phyloP scores from a whole-genome alignment of 192 early-diverging fungal species.

The Linnemannia schmuckeri region DNA sequence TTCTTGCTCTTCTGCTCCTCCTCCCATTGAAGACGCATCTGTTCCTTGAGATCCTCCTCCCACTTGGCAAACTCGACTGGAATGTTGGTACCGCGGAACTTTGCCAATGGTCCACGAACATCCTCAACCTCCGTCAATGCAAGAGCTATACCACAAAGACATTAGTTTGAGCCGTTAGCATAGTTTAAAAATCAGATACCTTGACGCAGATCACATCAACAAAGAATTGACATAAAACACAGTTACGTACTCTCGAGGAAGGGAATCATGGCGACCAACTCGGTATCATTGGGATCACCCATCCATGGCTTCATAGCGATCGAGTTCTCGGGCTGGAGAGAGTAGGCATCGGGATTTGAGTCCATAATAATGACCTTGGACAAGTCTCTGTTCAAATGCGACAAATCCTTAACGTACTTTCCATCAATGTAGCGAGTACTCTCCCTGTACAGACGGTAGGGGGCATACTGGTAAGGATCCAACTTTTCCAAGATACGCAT shows the following conservation, averaged over 20 bases:
- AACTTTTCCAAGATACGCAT: constrained; percentile 88
- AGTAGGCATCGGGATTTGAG: constrained; percentile 84
- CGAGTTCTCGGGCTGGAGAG: constrained; percentile 94
- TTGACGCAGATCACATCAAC: neutral
- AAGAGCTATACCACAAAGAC: constrained; percentile 54
- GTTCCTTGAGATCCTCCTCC: constrained; percentile 75
- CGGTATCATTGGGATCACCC: constrained; percentile 85
- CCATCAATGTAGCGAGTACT: constrained; percentile 89
- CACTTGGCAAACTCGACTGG: constrained; percentile 77
- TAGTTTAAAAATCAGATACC: neutral
- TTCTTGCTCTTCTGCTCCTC: constrained; percentile 69
- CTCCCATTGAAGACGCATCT: constrained; percentile 77
- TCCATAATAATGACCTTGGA: constrained; percentile 95
- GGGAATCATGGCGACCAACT: constrained; percentile 86
- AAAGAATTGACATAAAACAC: neutral
- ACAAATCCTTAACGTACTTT: constrained; percentile 89
- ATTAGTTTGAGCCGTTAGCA: neutral
- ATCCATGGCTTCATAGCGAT: constrained; percentile 88
- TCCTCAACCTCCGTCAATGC: constrained; percentile 82
- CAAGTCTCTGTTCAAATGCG: constrained; percentile 94
- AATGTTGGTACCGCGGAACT: constrained; percentile 77
- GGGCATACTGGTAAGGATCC: constrained; percentile 89
- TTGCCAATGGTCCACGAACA: constrained; percentile 78
- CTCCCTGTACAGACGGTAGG: constrained; percentile 93
- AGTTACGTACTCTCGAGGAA: constrained; percentile 87